Conservation (phyloP, 768 basidiomycete species). For the Paxillus rubicundulus region DNA sequence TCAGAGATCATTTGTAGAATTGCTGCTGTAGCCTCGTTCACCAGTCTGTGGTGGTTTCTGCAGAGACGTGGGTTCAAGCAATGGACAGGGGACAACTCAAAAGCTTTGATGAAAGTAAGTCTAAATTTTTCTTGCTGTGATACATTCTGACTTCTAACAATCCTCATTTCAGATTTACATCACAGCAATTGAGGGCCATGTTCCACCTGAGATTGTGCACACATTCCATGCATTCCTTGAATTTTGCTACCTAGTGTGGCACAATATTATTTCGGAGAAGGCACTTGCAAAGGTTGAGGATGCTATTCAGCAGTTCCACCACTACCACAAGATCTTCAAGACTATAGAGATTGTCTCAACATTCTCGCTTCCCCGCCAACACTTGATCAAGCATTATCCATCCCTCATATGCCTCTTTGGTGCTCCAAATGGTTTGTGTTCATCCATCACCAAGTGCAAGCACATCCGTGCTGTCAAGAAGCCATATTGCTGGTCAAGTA, state of each 20-base stretch:
- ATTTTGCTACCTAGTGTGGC: constrained; percentile 31
- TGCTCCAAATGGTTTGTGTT: constrained; percentile 35
- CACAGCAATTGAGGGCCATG: no score
- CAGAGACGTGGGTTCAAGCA: constrained; percentile 33
- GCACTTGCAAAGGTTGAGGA: constrained; percentile 16
- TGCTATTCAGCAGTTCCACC: constrained; percentile 24
- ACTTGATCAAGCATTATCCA: constrained; percentile 29
- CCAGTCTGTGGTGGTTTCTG: constrained; percentile 29
- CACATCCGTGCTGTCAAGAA: constrained; percentile 36
- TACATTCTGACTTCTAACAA: no score
- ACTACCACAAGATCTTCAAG: constrained; percentile 15
- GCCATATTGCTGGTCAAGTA: constrained; percentile 31
- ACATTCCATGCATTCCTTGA: constrained; percentile 24
- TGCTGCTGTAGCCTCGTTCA: constrained; percentile 26
- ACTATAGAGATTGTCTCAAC: constrained; percentile 12
- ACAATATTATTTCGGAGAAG: constrained; percentile 15
- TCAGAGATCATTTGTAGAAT: no score
- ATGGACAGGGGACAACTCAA: constrained; percentile 40
- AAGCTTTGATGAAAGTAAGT: constrained; percentile 37
- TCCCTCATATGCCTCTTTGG: constrained; percentile 24
- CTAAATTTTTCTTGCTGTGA: neutral
- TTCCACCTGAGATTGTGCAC: constrained; percentile 15
- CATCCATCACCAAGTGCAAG: constrained; percentile 35
- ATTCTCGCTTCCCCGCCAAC: constrained; percentile 32
- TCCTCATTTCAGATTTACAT: constrained; percentile 26